Percentiles rank a stretch among this genome's conserved stretches.
Evolutionary conservation across 768 basidiomycete species (phyloP).

Genomic region (Amanita rimosa): DNA sequence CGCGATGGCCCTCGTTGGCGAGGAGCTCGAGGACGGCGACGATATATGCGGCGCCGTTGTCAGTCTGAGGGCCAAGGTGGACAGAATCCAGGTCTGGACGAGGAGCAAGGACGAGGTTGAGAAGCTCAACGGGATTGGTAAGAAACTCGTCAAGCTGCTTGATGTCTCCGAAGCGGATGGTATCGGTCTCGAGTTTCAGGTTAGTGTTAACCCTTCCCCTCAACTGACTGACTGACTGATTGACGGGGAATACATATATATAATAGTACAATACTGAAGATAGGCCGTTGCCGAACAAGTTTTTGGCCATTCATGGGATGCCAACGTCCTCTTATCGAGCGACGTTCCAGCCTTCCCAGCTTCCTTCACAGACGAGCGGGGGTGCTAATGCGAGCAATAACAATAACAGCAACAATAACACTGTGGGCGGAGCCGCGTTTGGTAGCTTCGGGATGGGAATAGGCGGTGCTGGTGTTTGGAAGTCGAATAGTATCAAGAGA

Average conservation of each 20-base stretch:
- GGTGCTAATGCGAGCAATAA: slow-evolving; percentile 8
- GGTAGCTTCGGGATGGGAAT: slow-evolving; percentile 20
- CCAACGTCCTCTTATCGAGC: slow-evolving; percentile 59
- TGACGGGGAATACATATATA: too few species aligned
- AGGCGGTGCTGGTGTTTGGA: slow-evolving; percentile 15
- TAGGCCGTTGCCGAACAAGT: slow-evolving; percentile 70
- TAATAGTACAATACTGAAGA: slow-evolving; percentile 80
- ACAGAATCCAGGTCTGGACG: slow-evolving; percentile 89
- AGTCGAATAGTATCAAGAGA: slow-evolving; percentile 10
- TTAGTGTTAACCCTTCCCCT: slow-evolving; percentile 18
- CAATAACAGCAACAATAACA: slow-evolving; percentile 1
- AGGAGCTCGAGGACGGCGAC: slow-evolving; percentile 60
- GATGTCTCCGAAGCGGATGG: slow-evolving; percentile 77
- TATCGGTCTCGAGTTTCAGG: slow-evolving; percentile 88
- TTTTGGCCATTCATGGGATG: slow-evolving; percentile 65
- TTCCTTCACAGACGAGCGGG: not conserved
- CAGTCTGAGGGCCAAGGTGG: slow-evolving; percentile 75
- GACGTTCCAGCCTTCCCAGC: slow-evolving; percentile 34
- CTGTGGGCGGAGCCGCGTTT: slow-evolving; percentile 16
- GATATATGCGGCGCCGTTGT: slow-evolving; percentile 86
- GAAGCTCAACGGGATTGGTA: slow-evolving; percentile 74
- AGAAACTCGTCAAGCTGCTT: slow-evolving; percentile 70
- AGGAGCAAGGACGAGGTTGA: slow-evolving; percentile 80
- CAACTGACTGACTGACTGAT: too few species aligned
- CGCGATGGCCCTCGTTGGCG: slow-evolving; percentile 84